Conservation (phyloP, 345 rosid genomes). For the Hibiscus syriacus region DNA sequence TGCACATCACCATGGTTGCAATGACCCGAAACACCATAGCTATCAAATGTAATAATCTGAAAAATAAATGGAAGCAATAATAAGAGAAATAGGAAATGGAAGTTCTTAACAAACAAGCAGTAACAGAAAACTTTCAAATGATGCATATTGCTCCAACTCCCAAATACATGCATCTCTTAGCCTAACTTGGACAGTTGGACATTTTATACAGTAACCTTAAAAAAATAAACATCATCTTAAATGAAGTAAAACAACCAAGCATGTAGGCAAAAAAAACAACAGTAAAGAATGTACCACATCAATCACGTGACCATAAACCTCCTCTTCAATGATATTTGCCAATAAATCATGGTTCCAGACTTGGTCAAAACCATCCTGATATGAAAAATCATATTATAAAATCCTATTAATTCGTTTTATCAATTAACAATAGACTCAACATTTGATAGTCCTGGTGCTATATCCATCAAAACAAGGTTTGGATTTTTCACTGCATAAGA, state of each 20-base stretch:
- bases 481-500: too few relatives aligned
- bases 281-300: slow-evolving; percentile 40
- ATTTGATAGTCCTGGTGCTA: neutral
- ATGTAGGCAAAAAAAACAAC: slow-evolving; percentile 14
- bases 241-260: slow-evolving; percentile 3
- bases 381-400: slow-evolving; percentile 6
- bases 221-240: neutral
- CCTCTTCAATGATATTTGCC: too few relatives aligned
- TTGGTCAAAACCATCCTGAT: slow-evolving; percentile 77
- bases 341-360: slow-evolving; percentile 67
- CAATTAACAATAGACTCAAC: neutral
- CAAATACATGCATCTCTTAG: neutral
- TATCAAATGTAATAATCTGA: slow-evolving; percentile 74
- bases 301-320: slow-evolving; percentile 30
- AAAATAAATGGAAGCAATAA: slow-evolving; percentile 7
- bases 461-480: neutral
- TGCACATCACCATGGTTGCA: slow-evolving; percentile 72
- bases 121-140: neutral
- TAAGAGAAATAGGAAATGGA: too few relatives aligned
- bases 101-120: too few relatives aligned
- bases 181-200: neutral
- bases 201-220: neutral
- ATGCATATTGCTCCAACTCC: neutral
- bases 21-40: too few relatives aligned
- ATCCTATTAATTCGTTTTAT: neutral